phyloP scores from a whole-genome alignment of 257 asterid genomes.

The Solanum pinnatisectum region DNA sequence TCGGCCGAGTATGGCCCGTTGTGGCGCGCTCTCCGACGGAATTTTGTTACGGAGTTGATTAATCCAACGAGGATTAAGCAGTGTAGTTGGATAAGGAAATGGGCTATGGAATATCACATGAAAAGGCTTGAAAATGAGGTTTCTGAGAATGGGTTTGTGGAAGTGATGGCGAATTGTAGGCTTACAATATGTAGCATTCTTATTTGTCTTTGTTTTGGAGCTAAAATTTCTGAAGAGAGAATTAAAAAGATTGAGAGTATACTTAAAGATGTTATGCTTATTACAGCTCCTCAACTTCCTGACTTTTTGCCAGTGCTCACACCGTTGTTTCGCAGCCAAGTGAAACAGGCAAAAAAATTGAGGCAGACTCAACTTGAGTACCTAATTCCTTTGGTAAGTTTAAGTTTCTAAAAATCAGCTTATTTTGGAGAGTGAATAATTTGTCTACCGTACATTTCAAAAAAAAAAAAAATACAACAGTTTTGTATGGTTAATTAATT shows the following conservation, averaged over 20 bases:
- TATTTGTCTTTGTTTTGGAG: conserved; percentile 80
- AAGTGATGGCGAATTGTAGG: conserved; percentile 78
- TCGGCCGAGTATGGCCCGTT: conserved; percentile 89
- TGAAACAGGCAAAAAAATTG: conserved; percentile 50
- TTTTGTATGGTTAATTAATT: not conserved
- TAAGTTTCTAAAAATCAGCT: not conserved
- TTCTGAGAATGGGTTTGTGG: conserved; percentile 44
- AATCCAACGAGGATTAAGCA: conserved; percentile 75
- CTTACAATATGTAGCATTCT: conserved; percentile 75
- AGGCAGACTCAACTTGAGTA: conserved; percentile 62
- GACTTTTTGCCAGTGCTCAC: conserved; percentile 72
- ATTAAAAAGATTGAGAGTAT: conserved; percentile 50
- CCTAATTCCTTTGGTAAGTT: conserved; percentile 41
- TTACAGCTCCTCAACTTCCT: conserved; percentile 78
- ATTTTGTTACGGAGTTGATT: conserved; percentile 86
- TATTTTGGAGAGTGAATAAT: not conserved
- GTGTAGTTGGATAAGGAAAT: conserved; percentile 76
- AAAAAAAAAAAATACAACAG: not conserved
- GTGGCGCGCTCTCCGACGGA: conserved; percentile 90
- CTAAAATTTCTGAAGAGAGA: conserved; percentile 47
- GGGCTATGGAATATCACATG: conserved; percentile 77
- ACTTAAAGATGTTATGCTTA: conserved; percentile 79
- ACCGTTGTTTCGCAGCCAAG: conserved; percentile 61
- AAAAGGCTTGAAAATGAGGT: conserved; percentile 40
- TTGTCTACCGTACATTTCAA: too few relatives aligned